Evolutionary conservation across 495 filamentous ascomycete genomes (phyloP).

Genomic region (Penicillium parvum): DNA sequence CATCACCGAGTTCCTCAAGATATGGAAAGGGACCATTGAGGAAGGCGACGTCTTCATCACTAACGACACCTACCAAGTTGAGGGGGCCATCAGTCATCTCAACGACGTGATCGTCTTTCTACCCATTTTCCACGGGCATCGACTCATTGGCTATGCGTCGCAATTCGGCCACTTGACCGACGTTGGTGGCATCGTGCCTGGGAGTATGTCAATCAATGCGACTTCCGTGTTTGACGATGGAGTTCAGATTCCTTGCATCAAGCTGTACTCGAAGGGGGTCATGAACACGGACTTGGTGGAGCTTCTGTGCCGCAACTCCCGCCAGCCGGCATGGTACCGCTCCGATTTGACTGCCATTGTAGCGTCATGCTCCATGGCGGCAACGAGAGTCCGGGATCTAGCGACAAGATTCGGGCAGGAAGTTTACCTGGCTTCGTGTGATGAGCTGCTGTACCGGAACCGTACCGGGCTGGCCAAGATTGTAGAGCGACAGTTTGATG

Average conservation of each 20-base stretch:
- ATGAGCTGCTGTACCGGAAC: conserved; percentile 42
- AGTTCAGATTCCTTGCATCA: conserved; percentile 48
- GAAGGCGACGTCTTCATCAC: conserved; percentile 49
- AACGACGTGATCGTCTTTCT: conserved; percentile 47
- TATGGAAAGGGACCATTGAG: conserved; percentile 43
- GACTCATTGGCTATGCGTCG: conserved; percentile 44
- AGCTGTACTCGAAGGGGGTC: conserved; percentile 40
- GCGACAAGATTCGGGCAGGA: conserved; percentile 40
- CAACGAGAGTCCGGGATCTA: conserved; percentile 39
- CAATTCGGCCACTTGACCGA: conserved; percentile 51
- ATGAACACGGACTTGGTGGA: conserved; percentile 42
- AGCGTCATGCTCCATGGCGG: conserved; percentile 44
- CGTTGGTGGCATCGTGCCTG: conserved; percentile 48
- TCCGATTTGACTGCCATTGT: conserved; percentile 47
- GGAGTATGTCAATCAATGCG: conserved; percentile 50
- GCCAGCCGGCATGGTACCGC: conserved; percentile 48
- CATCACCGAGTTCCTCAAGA: conserved; percentile 43
- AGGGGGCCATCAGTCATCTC: conserved; percentile 46
- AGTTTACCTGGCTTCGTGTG: conserved; percentile 40
- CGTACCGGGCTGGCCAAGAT: conserved; percentile 40
- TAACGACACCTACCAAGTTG: conserved; percentile 47
- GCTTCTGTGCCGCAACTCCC: conserved; percentile 44
- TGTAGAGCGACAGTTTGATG: conserved; percentile 42
- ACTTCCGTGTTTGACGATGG: conserved; percentile 49
- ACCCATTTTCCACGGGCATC: conserved; percentile 41